Evolutionary conservation across 2,329 filamentous ascomycete species (phyloP).

Genomic region (Penicillium sp.): DNA sequence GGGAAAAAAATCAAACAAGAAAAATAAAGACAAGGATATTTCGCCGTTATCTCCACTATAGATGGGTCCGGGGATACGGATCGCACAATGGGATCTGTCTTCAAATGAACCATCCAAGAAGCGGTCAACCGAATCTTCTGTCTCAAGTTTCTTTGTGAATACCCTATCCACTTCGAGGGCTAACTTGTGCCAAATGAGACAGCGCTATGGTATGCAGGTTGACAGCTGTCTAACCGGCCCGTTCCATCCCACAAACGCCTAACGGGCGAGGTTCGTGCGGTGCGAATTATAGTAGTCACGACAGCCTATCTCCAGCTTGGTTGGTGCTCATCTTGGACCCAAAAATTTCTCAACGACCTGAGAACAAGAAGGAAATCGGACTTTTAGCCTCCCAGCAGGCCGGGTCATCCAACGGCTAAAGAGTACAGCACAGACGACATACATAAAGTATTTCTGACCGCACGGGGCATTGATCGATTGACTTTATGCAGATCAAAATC

Average conservation of each 20-base stretch:
- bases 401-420: slow-evolving; percentile 1
- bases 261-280: slow-evolving; percentile 6
- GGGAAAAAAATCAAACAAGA: not conserved
- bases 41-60: not conserved
- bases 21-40: not conserved
- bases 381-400: not conserved
- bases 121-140: slow-evolving; percentile 8
- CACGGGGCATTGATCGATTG: not conserved
- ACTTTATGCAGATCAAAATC: slow-evolving; percentile 3
- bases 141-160: not conserved
- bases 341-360: not conserved
- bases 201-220: not conserved
- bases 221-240: slow-evolving; percentile 10
- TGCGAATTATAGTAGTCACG: not conserved
- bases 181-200: not conserved
- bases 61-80: not conserved
- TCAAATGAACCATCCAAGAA: slow-evolving; percentile 5
- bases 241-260: slow-evolving; percentile 9
- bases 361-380: not conserved
- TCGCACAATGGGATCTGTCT: slow-evolving; percentile 2
- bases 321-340: not conserved
- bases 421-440: not conserved
- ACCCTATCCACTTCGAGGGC: not conserved
- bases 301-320: not conserved
- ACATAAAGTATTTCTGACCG: not conserved